phyloP scores from a whole-genome alignment of 192 early-diverging fungal species.

The Entophlyctis helioformis region DNA sequence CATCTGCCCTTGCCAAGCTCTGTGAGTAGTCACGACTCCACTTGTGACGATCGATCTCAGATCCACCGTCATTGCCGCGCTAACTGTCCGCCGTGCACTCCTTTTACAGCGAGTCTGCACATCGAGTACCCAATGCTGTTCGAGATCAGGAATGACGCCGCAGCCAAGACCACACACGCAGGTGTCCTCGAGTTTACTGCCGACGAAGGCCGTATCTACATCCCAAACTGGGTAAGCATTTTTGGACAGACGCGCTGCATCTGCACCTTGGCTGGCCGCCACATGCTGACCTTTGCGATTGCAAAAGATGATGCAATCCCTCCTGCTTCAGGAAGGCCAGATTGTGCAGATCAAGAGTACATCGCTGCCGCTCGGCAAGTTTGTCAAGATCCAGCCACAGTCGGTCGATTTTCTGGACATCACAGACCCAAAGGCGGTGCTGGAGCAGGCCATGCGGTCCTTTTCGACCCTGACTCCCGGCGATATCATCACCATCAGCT shows the following conservation, averaged over 20 bases:
- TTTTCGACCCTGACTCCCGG: constrained; percentile 86
- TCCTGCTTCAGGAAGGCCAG: constrained; percentile 63
- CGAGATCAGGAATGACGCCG: constrained; percentile 49
- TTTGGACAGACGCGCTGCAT: too few relatives aligned
- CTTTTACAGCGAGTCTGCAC: constrained; percentile 62
- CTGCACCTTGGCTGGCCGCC: too few relatives aligned
- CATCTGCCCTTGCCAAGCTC: constrained; percentile 58
- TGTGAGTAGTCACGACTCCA: constrained; percentile 20
- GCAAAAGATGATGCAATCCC: constrained; percentile 93
- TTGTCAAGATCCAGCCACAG: constrained; percentile 97
- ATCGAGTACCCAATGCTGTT: constrained; percentile 92
- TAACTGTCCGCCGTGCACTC: background rate
- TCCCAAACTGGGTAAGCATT: constrained; percentile 90
- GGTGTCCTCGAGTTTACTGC: constrained; percentile 98
- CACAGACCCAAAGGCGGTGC: constrained; percentile 88
- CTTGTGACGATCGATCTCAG: constrained; percentile 5
- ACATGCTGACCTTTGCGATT: too few relatives aligned
- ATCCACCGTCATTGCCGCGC: background rate
- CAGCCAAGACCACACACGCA: constrained; percentile 63
- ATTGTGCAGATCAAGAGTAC: constrained; percentile 69
- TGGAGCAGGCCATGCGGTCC: constrained; percentile 86
- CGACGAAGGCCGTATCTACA: constrained; percentile 87
- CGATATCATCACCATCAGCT: constrained; percentile 84
- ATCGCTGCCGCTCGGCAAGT: constrained; percentile 64
- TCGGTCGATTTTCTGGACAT: constrained; percentile 93